Conservation (phyloP, 306 rosid species). For the Dryas drummondii region DNA sequence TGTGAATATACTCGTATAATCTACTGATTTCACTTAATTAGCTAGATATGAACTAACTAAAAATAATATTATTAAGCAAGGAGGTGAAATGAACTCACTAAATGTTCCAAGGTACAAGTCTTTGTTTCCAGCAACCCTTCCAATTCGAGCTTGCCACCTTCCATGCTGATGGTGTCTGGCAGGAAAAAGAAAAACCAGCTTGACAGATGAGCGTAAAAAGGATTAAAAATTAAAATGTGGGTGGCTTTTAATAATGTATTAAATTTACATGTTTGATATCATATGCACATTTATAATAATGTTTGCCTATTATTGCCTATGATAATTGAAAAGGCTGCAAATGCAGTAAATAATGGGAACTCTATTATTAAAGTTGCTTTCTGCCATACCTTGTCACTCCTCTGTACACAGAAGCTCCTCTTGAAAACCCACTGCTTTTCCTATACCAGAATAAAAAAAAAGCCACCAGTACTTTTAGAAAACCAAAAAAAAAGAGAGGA, state of each 20-base stretch:
- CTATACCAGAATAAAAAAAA: slow-evolving; percentile 35
- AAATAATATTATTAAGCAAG: no score
- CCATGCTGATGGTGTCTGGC: slow-evolving; percentile 99
- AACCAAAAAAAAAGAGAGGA: neutral
- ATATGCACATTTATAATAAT: slow-evolving; percentile 17
- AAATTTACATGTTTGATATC: neutral
- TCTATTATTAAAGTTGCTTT: slow-evolving; percentile 45
- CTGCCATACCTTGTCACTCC: slow-evolving; percentile 99
- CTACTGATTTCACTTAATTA: no score
- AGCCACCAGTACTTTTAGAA: slow-evolving; percentile 13
- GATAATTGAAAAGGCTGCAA: slow-evolving; percentile 50
- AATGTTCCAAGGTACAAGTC: slow-evolving; percentile 98
- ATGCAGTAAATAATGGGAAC: slow-evolving; percentile 49
- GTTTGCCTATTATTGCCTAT: slow-evolving; percentile 34
- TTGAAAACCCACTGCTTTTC: slow-evolving; percentile 99
- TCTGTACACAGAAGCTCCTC: slow-evolving; percentile 98
- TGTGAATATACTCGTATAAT: no score
- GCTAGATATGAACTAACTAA: no score
- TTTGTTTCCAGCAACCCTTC: slow-evolving; percentile 97
- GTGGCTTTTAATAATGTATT: neutral
- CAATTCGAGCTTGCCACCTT: slow-evolving; percentile 99
- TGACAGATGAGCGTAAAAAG: neutral
- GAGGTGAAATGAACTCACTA: slow-evolving; percentile 50
- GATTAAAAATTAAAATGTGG: neutral
- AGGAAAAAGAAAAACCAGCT: slow-evolving; percentile 16